Evolutionary conservation across 2,329 filamentous ascomycete species (phyloP).

Genomic region (Nemania bipapillata): DNA sequence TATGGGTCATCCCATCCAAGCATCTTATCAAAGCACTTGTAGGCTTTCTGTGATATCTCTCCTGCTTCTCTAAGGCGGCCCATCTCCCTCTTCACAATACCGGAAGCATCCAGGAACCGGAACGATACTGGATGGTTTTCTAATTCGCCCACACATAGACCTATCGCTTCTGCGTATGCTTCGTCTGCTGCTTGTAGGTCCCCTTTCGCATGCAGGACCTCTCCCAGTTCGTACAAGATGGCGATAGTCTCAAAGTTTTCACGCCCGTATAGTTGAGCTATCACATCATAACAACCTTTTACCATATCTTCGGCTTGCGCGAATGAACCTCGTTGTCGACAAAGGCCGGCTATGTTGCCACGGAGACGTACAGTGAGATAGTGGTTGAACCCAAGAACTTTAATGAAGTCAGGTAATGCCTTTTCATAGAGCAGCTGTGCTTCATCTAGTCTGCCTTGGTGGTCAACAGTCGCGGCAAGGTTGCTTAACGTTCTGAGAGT

Average conservation of each 20-base stretch:
- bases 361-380: slow-evolving; percentile 8
- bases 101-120: slow-evolving; percentile 16
- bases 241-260: slow-evolving; percentile 4
- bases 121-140: neutral
- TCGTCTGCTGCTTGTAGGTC: slow-evolving; percentile 3
- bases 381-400: slow-evolving; percentile 12
- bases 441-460: slow-evolving; percentile 13
- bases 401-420: slow-evolving; percentile 10
- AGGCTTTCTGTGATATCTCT: neutral
- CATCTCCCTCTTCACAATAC: slow-evolving; percentile 5
- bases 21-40: slow-evolving; percentile 1
- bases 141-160: neutral
- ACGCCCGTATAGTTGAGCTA: neutral
- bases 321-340: slow-evolving; percentile 16
- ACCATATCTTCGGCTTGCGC: slow-evolving; percentile 17
- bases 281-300: neutral
- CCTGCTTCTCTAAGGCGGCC: neutral
- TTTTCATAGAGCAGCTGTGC: slow-evolving; percentile 10
- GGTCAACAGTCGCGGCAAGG: slow-evolving; percentile 6
- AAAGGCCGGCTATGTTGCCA: slow-evolving; percentile 1
- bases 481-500: slow-evolving; percentile 13
- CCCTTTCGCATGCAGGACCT: slow-evolving; percentile 11
- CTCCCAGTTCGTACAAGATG: slow-evolving; percentile 9
- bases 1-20: slow-evolving; percentile 17
- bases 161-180: neutral